Evolutionary conservation across 352 stramenopile genomes (phyloP), one percentile per base, ranked within the genome.

Genomic region (Phytophthora ramorum): DNA sequence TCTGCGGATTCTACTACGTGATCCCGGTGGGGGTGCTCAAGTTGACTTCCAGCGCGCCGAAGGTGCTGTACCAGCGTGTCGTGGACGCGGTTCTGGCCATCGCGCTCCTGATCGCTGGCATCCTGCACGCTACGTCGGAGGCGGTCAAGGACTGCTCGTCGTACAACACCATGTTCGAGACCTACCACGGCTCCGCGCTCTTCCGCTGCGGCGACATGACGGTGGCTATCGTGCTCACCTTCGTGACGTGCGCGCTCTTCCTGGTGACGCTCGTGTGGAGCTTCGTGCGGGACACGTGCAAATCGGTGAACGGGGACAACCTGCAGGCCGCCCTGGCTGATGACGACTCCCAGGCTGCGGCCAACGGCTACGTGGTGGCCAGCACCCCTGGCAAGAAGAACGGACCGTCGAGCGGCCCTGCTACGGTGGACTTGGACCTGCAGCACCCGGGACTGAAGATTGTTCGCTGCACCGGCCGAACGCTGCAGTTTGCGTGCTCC

Each of bases 141-240:
- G 62, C 58, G 1, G 66, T 75, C 54, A 63, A 68, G 62, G 63
- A 81, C 50, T 84, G 76, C 66, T 64, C 63, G 40, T 64, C 72
- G 17, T 70, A 77, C 58, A 83, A 81, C 65, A 58, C 48, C 14
- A 66, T 78, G 65, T 84, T 78, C 51, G 66, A 71, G 68, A 72
- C 69, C 17, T 81, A 81, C 72, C 72, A 81, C 69, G 66, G 66
- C 9, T 77, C 60, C 13, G 58, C 49, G 17, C 69, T 82, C 19
- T 81, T 84, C 73, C 76, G 76, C 46, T 84, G 76, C 43, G 73
- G 70, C 28, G 62, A 77, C 58, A 78, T 81, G 66, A 80, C 62
- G 2, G 48, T 65, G 2, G 66, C 66, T 24, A 73, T 81, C 26
- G 49, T 84, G 8, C 49, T 84, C 48, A 80, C 73, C 1, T 84